Evolutionary conservation across 2,329 filamentous ascomycete species (phyloP).

Genomic region (Moelleriella libera): DNA sequence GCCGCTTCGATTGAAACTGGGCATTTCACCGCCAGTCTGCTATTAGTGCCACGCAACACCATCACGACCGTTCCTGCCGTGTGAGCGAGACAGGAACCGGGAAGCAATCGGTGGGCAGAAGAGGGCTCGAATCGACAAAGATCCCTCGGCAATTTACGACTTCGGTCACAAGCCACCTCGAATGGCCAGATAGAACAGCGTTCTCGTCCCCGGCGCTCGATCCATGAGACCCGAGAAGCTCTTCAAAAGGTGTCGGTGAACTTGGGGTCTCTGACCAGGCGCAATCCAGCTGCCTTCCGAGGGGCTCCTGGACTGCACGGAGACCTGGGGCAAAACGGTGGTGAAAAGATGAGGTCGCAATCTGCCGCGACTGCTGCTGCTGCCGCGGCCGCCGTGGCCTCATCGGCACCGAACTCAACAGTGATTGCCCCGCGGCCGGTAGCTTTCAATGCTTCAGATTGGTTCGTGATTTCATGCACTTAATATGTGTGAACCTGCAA

Average conservation of each 20-base stretch:
- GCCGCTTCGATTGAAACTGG: too few relatives aligned
- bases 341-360: conserved; percentile 3
- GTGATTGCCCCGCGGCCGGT: conserved; percentile 6
- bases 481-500: too few relatives aligned
- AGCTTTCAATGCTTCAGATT: conserved; percentile 9
- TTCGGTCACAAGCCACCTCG: background rate
- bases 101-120: too few relatives aligned
- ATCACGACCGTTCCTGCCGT: too few relatives aligned
- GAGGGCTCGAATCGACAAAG: too few relatives aligned
- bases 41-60: too few relatives aligned
- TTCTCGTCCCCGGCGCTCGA: background rate
- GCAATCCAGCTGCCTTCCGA: background rate
- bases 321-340: background rate
- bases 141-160: too few relatives aligned
- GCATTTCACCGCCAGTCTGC: too few relatives aligned
- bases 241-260: background rate
- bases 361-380: conserved; percentile 3
- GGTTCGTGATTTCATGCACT: conserved; percentile 4
- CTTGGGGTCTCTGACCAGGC: background rate
- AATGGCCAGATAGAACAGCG: background rate
- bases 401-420: background rate
- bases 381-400: conserved; percentile 2
- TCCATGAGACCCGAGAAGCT: background rate
- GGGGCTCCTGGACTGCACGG: background rate
- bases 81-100: too few relatives aligned